A percentile compares a stretch with the other conserved stretches of the same genome.
phyloP scores from a whole-genome alignment of 1,139 yeast species.

The Candida albicans region DNA sequence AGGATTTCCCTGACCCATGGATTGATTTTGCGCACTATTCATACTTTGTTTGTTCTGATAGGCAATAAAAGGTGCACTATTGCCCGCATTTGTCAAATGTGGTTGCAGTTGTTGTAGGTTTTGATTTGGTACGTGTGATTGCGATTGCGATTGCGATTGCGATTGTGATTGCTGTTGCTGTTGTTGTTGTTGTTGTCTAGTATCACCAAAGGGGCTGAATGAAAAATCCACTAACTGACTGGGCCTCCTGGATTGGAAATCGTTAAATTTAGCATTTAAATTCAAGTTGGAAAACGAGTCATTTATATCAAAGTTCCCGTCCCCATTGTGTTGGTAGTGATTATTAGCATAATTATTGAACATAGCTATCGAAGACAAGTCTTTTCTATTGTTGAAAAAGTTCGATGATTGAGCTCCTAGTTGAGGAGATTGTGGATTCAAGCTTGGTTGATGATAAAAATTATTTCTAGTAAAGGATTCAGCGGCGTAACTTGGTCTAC shows the following conservation, averaged over 20 bases:
- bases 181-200: conserved; percentile 4
- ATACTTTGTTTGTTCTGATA: conserved; percentile 1
- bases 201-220: conserved; percentile 12
- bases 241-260: conserved; percentile 47
- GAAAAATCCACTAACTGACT: conserved; percentile 42
- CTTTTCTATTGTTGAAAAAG: conserved; percentile 11
- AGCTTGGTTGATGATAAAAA: conserved; percentile 10
- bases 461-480: conserved; percentile 51
- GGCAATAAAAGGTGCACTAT: conserved; percentile 1
- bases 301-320: conserved; percentile 27
- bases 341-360: conserved; percentile 21
- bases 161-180: conserved; percentile 9
- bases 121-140: conserved; percentile 6
- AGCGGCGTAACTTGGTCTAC: conserved; percentile 68
- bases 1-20: conserved; percentile 5
- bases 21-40: conserved; percentile 10
- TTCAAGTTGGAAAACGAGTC: conserved; percentile 39
- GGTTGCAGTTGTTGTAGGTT: conserved; percentile 8
- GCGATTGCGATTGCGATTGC: conserved; percentile 8
- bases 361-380: conserved; percentile 22
- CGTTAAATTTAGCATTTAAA: conserved; percentile 37
- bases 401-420: conserved; percentile 9
- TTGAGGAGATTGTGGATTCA: conserved; percentile 12
- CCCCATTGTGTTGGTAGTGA: conserved; percentile 14
- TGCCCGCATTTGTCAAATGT: conserved; percentile 5